Percentiles rank a stretch among this genome's conserved stretches.
phyloP scores from a whole-genome alignment of 2,329 filamentous ascomycete genomes.

The Fusarium pininemorale region DNA sequence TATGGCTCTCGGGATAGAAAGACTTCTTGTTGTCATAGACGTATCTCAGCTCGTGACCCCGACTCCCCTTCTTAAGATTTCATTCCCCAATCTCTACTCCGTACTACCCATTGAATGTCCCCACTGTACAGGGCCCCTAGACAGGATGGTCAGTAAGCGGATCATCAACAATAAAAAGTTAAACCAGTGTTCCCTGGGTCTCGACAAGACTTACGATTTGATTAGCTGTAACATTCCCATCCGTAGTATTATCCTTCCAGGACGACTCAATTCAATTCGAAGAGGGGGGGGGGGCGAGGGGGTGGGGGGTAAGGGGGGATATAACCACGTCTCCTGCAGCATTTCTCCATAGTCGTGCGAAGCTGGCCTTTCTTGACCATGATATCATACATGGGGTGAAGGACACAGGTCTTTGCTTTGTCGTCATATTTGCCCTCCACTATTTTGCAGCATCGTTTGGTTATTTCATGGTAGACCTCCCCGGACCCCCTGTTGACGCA shows the following conservation, averaged over 20 bases:
- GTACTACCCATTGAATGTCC: background rate
- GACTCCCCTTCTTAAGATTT: background rate
- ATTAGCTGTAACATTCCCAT: background rate
- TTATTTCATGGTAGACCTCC: rapidly evolving
- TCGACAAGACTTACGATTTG: background rate
- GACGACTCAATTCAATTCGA: too few species aligned
- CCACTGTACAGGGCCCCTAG: background rate
- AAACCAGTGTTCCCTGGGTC: rapidly evolving
- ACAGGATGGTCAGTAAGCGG: background rate
- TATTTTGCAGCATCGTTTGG: rapidly evolving
- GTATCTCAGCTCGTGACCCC: background rate
- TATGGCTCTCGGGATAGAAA: background rate
- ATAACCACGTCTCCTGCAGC: too few species aligned
- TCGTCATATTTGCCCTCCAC: too few species aligned
- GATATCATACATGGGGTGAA: too few species aligned
- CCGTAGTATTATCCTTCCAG: background rate
- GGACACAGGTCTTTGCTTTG: rapidly evolving
- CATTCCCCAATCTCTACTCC: background rate
- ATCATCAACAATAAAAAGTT: background rate
- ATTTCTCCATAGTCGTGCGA: too few species aligned
- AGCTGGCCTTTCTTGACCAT: too few species aligned
- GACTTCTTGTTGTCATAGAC: background rate
- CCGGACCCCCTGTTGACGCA: too few species aligned
- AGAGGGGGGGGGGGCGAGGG: too few species aligned
- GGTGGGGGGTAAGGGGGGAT: too few species aligned